A percentile compares a stretch with the other conserved stretches of the same genome.
phyloP scores from a whole-genome alignment of 2,329 filamentous ascomycete species.

The Trichoderma sp. region DNA sequence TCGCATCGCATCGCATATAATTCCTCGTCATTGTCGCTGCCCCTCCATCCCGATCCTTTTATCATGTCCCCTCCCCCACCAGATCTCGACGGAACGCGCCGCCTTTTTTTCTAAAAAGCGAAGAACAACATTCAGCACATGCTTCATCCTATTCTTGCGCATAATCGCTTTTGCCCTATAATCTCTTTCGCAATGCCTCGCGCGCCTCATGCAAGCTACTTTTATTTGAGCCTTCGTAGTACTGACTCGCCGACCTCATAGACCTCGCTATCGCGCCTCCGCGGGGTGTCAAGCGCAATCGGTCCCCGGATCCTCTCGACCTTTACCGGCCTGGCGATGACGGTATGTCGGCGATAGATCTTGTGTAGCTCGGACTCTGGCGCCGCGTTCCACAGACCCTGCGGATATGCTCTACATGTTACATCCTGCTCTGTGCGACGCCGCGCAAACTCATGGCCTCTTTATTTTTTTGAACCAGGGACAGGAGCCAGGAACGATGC shows the following conservation, averaged over 20 bases:
- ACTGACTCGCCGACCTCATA: slow-evolving; percentile 39
- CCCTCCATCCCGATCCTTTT: slow-evolving; percentile 20
- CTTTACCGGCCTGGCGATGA: slow-evolving; percentile 63
- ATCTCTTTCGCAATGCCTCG: slow-evolving; percentile 24
- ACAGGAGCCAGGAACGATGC: slow-evolving; percentile 14
- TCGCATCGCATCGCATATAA: slow-evolving; percentile 8
- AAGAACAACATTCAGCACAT: background rate
- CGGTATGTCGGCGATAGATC: slow-evolving; percentile 63
- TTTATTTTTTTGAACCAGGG: background rate
- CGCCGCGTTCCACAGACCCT: slow-evolving; percentile 37
- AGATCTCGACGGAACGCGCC: slow-evolving; percentile 10
- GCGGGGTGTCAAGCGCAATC: slow-evolving; percentile 78
- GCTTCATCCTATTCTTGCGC: background rate
- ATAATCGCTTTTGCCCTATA: background rate
- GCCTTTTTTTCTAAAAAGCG: background rate
- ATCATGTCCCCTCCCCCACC: slow-evolving; percentile 13
- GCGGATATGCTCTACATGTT: slow-evolving; percentile 35
- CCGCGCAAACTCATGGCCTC: slow-evolving; percentile 31
- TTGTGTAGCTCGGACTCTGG: slow-evolving; percentile 43
- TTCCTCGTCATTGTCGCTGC: slow-evolving; percentile 1
- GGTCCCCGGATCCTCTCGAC: slow-evolving; percentile 70
- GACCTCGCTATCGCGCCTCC: slow-evolving; percentile 58
- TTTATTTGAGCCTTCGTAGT: slow-evolving; percentile 29
- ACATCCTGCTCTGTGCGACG: slow-evolving; percentile 41
- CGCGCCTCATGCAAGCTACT: background rate